These are phyloP conservation scores for Saccharomycopsis malanga DNA, from an alignment of 805 yeast species.

Conservation along the genomic window DNA sequence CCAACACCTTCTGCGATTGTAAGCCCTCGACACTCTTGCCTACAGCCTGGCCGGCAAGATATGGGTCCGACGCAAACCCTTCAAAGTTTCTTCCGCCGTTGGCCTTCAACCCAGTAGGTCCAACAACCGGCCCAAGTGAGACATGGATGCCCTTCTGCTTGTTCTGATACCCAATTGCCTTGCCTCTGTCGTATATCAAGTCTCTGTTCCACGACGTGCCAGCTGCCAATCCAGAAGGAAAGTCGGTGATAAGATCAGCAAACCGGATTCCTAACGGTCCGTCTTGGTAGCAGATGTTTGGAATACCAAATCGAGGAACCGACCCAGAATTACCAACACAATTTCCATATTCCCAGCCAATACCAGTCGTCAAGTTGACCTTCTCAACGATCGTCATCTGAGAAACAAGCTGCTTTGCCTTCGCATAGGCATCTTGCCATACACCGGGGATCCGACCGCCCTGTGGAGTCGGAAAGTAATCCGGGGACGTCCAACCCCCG, in stretches of 20 bases:
- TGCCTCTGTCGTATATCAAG: conserved; percentile 44
- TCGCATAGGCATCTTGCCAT: conserved; percentile 54
- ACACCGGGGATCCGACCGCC: conserved; percentile 43
- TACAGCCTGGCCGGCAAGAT: conserved; percentile 48
- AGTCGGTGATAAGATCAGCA: conserved; percentile 49
- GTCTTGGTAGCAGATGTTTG: conserved; percentile 51
- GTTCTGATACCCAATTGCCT: conserved; percentile 50
- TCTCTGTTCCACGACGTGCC: conserved; percentile 51
- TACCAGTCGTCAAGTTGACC: conserved; percentile 56
- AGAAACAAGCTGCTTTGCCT: conserved; percentile 48
- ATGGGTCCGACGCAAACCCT: conserved; percentile 56
- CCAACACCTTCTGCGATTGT: conserved; percentile 51
- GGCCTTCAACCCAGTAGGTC: conserved; percentile 56
- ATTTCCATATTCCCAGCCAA: conserved; percentile 56
- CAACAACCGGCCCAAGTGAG: conserved; percentile 49
- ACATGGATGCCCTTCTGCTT: conserved; percentile 48
- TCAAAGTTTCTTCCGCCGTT: conserved; percentile 63
- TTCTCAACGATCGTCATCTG: conserved; percentile 52
- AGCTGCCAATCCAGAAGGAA: conserved; percentile 52
- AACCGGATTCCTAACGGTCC: conserved; percentile 55
- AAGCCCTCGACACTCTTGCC: conserved; percentile 46
- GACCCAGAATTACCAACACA: conserved; percentile 56
- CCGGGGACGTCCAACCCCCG: not conserved
- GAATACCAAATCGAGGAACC: conserved; percentile 46
- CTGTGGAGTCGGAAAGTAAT: conserved; percentile 13